Evolutionary conservation across 108 stramenopile species (phyloP), one percentile per base, ranked within the genome.

Genomic region (Seminavis robusta): DNA sequence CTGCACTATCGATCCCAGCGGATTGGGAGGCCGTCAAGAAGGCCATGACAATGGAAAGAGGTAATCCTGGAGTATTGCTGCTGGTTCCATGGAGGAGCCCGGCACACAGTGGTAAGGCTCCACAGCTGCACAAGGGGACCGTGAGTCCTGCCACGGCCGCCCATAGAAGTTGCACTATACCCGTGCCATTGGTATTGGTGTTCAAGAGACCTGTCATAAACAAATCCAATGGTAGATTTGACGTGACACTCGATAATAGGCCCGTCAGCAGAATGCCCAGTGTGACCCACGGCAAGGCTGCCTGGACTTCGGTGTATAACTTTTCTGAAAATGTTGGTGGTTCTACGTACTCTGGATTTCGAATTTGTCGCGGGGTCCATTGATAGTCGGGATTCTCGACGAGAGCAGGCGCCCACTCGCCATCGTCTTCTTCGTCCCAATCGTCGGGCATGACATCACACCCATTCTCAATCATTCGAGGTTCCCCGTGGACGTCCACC

Each of bases 361-460:
- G 67, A 47, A 62, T 62, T 52, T 42, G 31, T 23, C 49, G 43
- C 15, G 65, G 65, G 20, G 24, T 33, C 65, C 65, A 59, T 10
- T 20, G 1, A 29, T 34, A 69, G 6, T 47, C 36, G 9, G 59
- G 59, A 55, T 69, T 69, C 53, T 61, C 38, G 26, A 61, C 54
- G 8, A 19, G n/a, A 15, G 15, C 27, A 23, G 61, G 48, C 20
- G 30, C 52, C 61, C 61, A 69, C 4, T 49, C 49, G 11, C 68
- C 68, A 47, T 69, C 68, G 40, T 69, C 68, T 20, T 69, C 68
- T 28, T 63, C 61, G 38, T 69, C 68, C 68, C 68, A 69, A 29
- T 51, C 57, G 9, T 47, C 53, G 0, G 68, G 68, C 17, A 38
- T 47, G 28, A 26, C 21, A 43, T 51, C 61, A n/a, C n/a, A n/a